phyloP scores from a whole-genome alignment of 805 yeast species.

The Candida quercuum region DNA sequence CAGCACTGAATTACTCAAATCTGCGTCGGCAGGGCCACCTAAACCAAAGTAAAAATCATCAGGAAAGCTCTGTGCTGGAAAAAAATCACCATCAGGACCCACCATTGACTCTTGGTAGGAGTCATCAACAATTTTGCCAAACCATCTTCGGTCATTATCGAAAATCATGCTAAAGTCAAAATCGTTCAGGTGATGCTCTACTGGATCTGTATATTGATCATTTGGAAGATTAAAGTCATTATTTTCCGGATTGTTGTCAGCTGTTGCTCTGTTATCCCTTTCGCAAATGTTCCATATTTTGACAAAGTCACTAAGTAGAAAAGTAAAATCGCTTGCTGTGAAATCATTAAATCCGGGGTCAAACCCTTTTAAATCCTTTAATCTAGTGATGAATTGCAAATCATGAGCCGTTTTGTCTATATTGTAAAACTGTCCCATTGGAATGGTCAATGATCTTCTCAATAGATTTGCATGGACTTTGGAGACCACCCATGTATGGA shows the following conservation, averaged over 20 bases:
- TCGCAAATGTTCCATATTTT: not conserved
- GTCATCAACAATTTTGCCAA: not conserved
- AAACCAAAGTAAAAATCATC: too few species aligned
- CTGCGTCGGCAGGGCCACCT: too few species aligned
- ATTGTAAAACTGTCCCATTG: not conserved
- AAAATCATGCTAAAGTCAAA: not conserved
- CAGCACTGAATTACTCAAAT: too few species aligned
- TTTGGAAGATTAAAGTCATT: too few species aligned
- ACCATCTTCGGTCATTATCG: not conserved
- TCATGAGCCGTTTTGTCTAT: not conserved
- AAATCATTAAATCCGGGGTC: not conserved
- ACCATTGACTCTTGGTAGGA: not conserved
- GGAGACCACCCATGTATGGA: conserved; percentile 1
- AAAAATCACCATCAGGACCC: too few species aligned
- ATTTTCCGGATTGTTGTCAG: not conserved
- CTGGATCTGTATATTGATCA: not conserved
- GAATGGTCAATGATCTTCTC: not conserved
- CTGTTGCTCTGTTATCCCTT: too few species aligned
- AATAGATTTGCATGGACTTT: not conserved
- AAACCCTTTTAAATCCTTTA: not conserved
- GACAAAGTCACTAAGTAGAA: not conserved
- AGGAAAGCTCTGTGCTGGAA: too few species aligned
- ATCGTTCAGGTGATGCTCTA: not conserved
- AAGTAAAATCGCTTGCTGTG: not conserved
- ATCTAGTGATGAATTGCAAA: not conserved